A percentile compares a stretch with the other conserved stretches of the same genome.
Conservation (phyloP, 192 early-diverging fungal species). For the Phlyctochytrium planicorne region DNA sequence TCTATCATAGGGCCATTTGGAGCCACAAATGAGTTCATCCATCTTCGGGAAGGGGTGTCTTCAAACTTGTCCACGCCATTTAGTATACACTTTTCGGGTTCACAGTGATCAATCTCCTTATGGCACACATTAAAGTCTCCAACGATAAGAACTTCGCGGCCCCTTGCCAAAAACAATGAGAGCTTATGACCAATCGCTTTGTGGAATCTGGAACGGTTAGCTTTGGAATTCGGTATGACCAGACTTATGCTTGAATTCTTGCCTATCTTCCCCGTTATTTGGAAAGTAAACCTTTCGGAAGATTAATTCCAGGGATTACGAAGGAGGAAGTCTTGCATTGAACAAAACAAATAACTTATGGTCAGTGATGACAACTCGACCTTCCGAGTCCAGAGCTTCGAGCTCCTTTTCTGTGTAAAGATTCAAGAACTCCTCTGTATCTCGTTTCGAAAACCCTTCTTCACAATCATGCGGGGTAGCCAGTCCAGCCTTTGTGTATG, state of each 20-base stretch:
- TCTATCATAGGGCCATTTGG: conserved; percentile 66
- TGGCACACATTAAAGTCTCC: conserved; percentile 63
- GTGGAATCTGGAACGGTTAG: conserved; percentile 20
- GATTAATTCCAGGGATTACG: neutral
- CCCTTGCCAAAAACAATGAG: conserved; percentile 4
- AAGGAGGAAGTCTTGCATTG: conserved; percentile 40
- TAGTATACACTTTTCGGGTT: conserved; percentile 58
- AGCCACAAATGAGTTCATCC: conserved; percentile 63
- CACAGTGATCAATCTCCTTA: conserved; percentile 68
- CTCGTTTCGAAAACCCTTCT: conserved; percentile 56
- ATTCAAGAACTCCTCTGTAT: neutral
- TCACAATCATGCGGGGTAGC: conserved; percentile 59
- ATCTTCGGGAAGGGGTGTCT: conserved; percentile 55
- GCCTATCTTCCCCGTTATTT: conserved; percentile 1
- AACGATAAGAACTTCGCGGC: conserved; percentile 27
- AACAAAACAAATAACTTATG: conserved; percentile 73
- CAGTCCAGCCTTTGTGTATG: conserved; percentile 52
- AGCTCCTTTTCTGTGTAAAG: conserved; percentile 34
- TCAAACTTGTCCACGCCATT: conserved; percentile 58
- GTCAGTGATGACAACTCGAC: conserved; percentile 68
- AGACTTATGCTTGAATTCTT: conserved; percentile 21
- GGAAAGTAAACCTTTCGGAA: conserved; percentile 28
- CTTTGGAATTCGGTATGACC: neutral
- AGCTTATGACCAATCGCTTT: conserved; percentile 19
- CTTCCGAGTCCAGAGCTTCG: conserved; percentile 65